Conservation (phyloP, 2,329 filamentous ascomycete species). For the Celoporthe dispersa region DNA sequence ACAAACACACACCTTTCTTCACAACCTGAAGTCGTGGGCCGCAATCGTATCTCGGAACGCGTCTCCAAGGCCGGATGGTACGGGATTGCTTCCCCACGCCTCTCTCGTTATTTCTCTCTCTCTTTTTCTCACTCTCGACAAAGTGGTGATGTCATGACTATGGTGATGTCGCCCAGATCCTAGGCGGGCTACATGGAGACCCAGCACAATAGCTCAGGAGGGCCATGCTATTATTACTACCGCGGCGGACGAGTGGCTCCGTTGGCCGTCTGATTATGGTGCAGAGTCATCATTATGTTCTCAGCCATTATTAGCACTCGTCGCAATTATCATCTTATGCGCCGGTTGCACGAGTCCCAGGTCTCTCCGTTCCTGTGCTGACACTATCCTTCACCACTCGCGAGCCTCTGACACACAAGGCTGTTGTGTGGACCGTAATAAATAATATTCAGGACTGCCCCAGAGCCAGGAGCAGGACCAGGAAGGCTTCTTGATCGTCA, state of each 20-base stretch:
- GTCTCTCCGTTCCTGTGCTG: too few relatives aligned
- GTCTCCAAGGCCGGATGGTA: neutral
- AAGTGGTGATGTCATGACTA: conserved; percentile 11
- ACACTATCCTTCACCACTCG: too few relatives aligned
- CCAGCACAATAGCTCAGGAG: neutral
- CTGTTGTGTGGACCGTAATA: neutral
- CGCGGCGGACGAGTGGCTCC: neutral
- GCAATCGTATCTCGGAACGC: neutral
- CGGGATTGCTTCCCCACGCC: neutral
- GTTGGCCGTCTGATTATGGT: neutral
- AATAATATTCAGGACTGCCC: neutral
- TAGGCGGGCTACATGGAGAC: neutral
- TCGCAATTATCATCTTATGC: neutral
- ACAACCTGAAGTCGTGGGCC: too few relatives aligned
- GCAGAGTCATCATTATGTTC: neutral
- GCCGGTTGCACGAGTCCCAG: too few relatives aligned
- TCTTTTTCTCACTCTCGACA: too few relatives aligned
- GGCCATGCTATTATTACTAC: neutral
- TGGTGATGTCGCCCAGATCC: neutral
- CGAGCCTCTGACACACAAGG: neutral
- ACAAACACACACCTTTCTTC: neutral
- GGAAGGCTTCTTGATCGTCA: neutral
- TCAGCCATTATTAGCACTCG: neutral
- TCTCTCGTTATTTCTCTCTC: neutral
- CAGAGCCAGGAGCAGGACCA: neutral